Percentiles rank a stretch among this genome's conserved stretches.
These are phyloP conservation scores for Allium sativum DNA, from an alignment of 106 monocot species.

Conservation along the genomic window DNA sequence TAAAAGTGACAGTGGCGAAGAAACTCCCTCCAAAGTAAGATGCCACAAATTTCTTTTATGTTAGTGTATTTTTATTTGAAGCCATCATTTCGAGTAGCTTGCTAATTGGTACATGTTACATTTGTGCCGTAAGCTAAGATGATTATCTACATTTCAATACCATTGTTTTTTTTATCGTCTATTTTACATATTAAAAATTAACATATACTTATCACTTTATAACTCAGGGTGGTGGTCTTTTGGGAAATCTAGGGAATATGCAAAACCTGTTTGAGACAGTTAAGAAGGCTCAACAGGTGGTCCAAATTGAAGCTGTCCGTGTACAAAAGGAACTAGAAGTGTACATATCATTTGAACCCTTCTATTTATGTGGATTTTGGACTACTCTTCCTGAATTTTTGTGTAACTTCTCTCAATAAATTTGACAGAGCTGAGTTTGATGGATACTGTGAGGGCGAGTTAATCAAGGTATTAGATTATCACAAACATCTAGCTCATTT, in stretches of 20 bases:
- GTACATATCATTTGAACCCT: constrained; percentile 33
- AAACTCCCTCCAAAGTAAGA: constrained; percentile 60
- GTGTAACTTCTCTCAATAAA: constrained; percentile 4
- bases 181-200: too few relatives aligned
- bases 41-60: constrained; percentile 7
- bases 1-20: constrained; percentile 52
- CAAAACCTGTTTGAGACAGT: constrained; percentile 98
- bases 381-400: too few relatives aligned
- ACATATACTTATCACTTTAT: background rate
- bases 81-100: too few relatives aligned
- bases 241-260: constrained; percentile 90
- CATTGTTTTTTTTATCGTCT: too few relatives aligned
- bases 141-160: too few relatives aligned
- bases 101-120: too few relatives aligned
- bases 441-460: constrained; percentile 97
- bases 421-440: constrained; percentile 86
- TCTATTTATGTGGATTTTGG: background rate
- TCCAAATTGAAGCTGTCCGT: constrained; percentile 97
- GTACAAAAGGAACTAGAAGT: constrained; percentile 95
- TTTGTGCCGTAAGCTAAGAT: too few relatives aligned
- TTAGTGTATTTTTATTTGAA: background rate
- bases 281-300: constrained; percentile 99
- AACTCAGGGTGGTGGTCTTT: constrained; percentile 23
- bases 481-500: background rate
- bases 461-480: constrained; percentile 71